Conservation (phyloP, 192 early-diverging fungal species). For the Anaeromyces robustus region DNA sequence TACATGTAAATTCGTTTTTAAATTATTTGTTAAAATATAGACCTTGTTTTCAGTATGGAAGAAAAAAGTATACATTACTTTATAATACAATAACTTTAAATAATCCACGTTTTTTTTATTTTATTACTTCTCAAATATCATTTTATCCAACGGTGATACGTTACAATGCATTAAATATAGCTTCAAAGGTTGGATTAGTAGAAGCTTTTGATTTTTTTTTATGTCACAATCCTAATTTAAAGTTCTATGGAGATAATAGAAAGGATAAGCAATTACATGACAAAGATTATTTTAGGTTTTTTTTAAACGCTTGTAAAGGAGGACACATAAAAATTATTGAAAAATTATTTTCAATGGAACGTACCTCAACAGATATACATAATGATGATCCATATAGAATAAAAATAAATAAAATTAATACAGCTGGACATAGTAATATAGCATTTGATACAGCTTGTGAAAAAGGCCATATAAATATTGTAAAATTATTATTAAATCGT, state of each 20-base stretch:
- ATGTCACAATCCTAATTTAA: not conserved
- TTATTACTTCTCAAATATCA: not conserved
- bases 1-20: not conserved
- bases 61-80: not conserved
- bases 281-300: not conserved
- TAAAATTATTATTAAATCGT: not conserved
- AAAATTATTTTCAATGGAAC: not conserved
- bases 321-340: not conserved
- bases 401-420: not conserved
- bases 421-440: not conserved
- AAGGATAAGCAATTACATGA: no score
- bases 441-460: not conserved
- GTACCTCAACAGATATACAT: no score
- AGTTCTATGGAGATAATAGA: not conserved
- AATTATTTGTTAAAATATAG: not conserved
- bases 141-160: not conserved
- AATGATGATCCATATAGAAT: no score
- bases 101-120: not conserved
- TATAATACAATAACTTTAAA: not conserved
- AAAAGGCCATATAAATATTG: not conserved
- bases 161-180: not conserved
- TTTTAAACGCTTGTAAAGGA: not conserved
- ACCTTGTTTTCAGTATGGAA: not conserved
- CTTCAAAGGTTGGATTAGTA: not conserved
- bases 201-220: not conserved